These are phyloP conservation scores for Dovyalis caffra DNA, from an alignment of 345 rosid species.

Conservation along the genomic window DNA sequence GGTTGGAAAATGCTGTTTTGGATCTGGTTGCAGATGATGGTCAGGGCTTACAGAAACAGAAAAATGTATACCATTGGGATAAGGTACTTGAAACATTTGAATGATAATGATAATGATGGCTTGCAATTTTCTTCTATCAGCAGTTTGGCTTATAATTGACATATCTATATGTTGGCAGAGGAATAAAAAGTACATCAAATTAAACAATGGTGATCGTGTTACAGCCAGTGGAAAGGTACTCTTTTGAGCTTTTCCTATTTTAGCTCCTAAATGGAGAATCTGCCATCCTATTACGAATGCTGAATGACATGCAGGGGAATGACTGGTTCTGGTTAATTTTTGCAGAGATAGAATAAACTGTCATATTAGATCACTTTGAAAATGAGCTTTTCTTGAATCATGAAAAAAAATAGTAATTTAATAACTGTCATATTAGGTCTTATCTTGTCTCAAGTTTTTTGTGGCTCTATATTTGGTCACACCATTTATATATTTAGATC, in stretches of 20 bases:
- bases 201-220: conserved; percentile 93
- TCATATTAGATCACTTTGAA: not conserved
- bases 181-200: conserved; percentile 86
- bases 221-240: conserved; percentile 98
- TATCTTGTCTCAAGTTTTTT: not conserved
- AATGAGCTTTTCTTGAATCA: not conserved
- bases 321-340: not conserved
- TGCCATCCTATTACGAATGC: not conserved
- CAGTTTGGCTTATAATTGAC: not conserved
- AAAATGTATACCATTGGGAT: conserved; percentile 83
- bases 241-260: conserved; percentile 5
- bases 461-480: not conserved
- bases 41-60: conserved; percentile 74
- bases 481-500: not conserved
- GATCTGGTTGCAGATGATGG: conserved; percentile 96
- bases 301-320: not conserved
- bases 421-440: too few species aligned
- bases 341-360: not conserved
- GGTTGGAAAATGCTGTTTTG: conserved; percentile 84
- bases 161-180: conserved; percentile 55
- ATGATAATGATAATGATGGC: not conserved
- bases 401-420: too few species aligned
- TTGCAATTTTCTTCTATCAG: not conserved
- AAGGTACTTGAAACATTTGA: conserved; percentile 50
- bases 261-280: too few species aligned